Evolutionary conservation across 441 rosid species (phyloP).

Genomic region (Euphorbia celastroides): DNA sequence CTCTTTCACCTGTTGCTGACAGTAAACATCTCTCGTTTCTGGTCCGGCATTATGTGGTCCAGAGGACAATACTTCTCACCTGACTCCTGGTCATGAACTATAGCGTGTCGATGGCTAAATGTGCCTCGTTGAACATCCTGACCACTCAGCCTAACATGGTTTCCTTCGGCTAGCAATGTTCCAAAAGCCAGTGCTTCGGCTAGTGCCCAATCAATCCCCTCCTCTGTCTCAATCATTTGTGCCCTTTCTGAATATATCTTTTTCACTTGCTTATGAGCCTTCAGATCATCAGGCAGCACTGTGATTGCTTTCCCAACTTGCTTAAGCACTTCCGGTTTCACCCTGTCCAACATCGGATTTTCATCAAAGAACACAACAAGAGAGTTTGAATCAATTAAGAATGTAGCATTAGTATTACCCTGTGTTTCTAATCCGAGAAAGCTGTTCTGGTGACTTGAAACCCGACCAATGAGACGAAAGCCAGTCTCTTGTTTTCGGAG

Average conservation of each 20-base stretch:
- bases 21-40: conserved; percentile 94
- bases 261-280: conserved; percentile 84
- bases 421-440: conserved; percentile 89
- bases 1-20: conserved; percentile 80
- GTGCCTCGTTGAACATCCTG: conserved; percentile 99
- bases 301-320: conserved; percentile 89
- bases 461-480: conserved; percentile 97
- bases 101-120: conserved; percentile 91
- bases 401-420: conserved; percentile 58
- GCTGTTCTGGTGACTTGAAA: conserved; percentile 94
- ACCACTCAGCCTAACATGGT: conserved; percentile 96
- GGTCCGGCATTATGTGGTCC: conserved; percentile 76
- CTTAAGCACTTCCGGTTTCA: conserved; percentile 93
- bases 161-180: conserved; percentile 85
- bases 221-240: conserved; percentile 87
- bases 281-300: conserved; percentile 67
- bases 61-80: conserved; percentile 90
- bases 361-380: conserved; percentile 7
- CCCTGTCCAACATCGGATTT: conserved; percentile 41
- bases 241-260: conserved; percentile 84
- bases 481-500: conserved; percentile 85
- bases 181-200: conserved; percentile 96
- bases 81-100: conserved; percentile 88
- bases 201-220: conserved; percentile 96
- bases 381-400: not conserved